A percentile compares a stretch with the other conserved stretches of the same genome.
phyloP scores from a whole-genome alignment of 1,284 basidiomycete species.

The Vanrija pseudolonga region DNA sequence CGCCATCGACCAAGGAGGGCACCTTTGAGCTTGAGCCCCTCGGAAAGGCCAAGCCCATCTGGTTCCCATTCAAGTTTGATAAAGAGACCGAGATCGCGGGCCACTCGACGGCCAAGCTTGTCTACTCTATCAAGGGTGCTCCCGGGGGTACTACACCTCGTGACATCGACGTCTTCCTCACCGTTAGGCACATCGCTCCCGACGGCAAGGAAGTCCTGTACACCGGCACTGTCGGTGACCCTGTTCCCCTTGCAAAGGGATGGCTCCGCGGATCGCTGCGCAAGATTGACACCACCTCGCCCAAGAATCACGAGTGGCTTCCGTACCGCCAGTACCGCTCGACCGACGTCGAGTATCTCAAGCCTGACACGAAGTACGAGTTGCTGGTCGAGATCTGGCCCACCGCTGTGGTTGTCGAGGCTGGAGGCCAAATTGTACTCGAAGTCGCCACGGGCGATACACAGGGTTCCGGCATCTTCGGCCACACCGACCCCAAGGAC shows the following conservation, averaged over 20 bases:
- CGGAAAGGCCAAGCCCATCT: slow-evolving; percentile 17
- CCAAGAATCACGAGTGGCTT: slow-evolving; percentile 26
- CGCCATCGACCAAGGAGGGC: background rate
- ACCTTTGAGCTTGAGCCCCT: slow-evolving; percentile 16
- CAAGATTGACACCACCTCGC: slow-evolving; percentile 23
- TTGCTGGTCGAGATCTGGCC: slow-evolving; percentile 44
- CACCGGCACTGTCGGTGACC: slow-evolving; percentile 41
- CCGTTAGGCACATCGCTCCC: slow-evolving; percentile 37
- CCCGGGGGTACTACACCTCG: slow-evolving; percentile 25
- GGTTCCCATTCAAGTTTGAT: slow-evolving; percentile 27
- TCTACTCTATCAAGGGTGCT: slow-evolving; percentile 16
- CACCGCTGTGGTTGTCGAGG: slow-evolving; percentile 33
- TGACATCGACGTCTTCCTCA: slow-evolving; percentile 43
- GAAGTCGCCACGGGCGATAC: slow-evolving; percentile 22
- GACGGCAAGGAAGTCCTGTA: slow-evolving; percentile 42
- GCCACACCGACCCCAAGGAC: slow-evolving; percentile 3
- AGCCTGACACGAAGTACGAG: slow-evolving; percentile 24
- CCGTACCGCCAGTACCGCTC: slow-evolving; percentile 36
- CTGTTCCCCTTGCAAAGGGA: slow-evolving; percentile 39
- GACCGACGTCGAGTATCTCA: slow-evolving; percentile 27
- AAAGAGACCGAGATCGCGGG: slow-evolving; percentile 41
- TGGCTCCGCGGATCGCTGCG: slow-evolving; percentile 42
- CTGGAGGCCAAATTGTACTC: slow-evolving; percentile 29
- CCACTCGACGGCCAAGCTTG: slow-evolving; percentile 31
- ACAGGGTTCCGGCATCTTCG: slow-evolving; percentile 29